Evolutionary conservation across 305 asterid genomes (phyloP), one percentile per base, ranked within the genome.

Genomic region (Fraxinus velutina): DNA sequence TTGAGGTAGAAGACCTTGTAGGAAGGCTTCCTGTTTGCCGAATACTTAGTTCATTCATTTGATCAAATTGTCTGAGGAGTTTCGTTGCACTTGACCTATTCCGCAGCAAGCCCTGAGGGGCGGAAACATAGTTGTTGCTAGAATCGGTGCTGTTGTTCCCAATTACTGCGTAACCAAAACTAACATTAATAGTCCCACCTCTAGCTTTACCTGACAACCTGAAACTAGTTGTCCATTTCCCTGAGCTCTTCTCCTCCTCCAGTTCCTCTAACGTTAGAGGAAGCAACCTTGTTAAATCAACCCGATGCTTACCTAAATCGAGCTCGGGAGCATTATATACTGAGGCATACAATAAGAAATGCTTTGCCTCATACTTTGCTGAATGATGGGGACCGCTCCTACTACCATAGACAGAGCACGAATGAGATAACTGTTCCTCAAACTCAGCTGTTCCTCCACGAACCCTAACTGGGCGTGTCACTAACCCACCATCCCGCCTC

Each of bases 161-260:
- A 81, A 88, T 79, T 29, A 91, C 90, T 75, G 73, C 88, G 78
- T 91, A 96, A 37, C 94, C 97, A 83, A 93, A 93, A 87, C 98
- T 96, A 82, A 94, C 97, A 83, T 92, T 92, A 85, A 96, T 79
- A 29, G 88, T 88, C 19, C 96, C 99, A 44, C 97, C 97, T 87
- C 86, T 89, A 57, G 96, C 99, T 87, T 88, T 92, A 57, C 98
- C 98, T 3, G 97, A 89, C 84, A 96, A 88, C 84, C 89, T 88
- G 86, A 89, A 96, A 90, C 98, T 96, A 81, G 99, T 96, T 22
- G 97, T 88, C 99, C 99, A 96, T 83, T 86, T 96, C 75, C 98
- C 98, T 0, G 92, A 88, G 87, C 93, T 89, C 86, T 89, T 93
- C 91, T 92, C 97, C 79, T 93, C 98, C 76, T 91, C 97, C 73